Evolutionary conservation across 2,329 filamentous ascomycete genomes (phyloP).

Genomic region (Phialocephala sp.): DNA sequence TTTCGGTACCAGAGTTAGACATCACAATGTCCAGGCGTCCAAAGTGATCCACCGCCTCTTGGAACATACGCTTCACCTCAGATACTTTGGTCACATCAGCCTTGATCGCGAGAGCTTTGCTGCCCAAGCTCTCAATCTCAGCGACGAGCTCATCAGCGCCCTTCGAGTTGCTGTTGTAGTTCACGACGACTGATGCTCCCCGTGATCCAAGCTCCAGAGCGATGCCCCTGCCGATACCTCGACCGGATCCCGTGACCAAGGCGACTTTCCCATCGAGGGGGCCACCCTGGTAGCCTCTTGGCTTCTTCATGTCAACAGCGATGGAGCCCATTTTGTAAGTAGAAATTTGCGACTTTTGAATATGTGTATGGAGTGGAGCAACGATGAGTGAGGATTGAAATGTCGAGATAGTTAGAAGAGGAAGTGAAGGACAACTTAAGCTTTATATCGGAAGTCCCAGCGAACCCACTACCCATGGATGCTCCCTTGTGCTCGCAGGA

Average conservation of each 20-base stretch:
- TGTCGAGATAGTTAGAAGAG: not conserved
- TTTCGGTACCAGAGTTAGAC: conserved; percentile 41
- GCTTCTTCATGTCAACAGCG: conserved; percentile 9
- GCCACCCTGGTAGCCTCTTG: conserved; percentile 12
- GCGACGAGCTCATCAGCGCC: conserved; percentile 62
- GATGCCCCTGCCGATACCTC: conserved; percentile 71
- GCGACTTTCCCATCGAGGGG: conserved; percentile 66
- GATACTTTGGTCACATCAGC: conserved; percentile 63
- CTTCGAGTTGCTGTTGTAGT: conserved; percentile 63
- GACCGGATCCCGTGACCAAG: conserved; percentile 81
- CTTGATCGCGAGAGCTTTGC: conserved; percentile 58
- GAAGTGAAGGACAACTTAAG: not conserved
- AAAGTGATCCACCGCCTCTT: conserved; percentile 37
- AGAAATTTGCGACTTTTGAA: not conserved
- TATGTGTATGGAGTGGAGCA: not conserved
- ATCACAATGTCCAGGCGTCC: conserved; percentile 40
- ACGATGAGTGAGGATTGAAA: not conserved
- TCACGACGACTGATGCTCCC: conserved; percentile 55
- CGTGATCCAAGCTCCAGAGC: conserved; percentile 47
- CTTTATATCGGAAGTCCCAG: conserved; percentile 8
- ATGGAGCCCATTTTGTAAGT: conserved; percentile 13
- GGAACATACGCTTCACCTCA: conserved; percentile 36
- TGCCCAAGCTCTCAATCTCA: conserved; percentile 56
- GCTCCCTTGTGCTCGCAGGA: conserved; percentile 4
- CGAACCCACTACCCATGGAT: conserved; percentile 1